A percentile compares a stretch with the other conserved stretches of the same genome.
These are phyloP conservation scores for Cercospora berteroae DNA, from an alignment of 2,329 filamentous ascomycete genomes.

Conservation along the genomic window DNA sequence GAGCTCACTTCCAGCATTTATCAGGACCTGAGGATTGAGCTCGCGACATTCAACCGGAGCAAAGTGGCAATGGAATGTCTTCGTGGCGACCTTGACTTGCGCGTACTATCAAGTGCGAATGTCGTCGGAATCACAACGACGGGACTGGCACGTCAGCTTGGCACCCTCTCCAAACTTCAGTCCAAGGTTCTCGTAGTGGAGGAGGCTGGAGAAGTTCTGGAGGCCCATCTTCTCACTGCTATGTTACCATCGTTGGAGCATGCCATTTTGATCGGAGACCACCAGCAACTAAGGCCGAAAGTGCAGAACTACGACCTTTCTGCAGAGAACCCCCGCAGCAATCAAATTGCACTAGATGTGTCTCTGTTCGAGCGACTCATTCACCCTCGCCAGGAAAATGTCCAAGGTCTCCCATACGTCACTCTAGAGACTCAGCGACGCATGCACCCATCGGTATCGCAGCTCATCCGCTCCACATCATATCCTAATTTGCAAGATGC, in stretches of 20 bases:
- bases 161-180: constrained; percentile 54
- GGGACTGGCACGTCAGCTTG: constrained; percentile 54
- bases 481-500: constrained; percentile 59
- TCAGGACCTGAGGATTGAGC: constrained; percentile 16
- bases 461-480: constrained; percentile 56
- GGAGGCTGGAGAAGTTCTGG: constrained; percentile 67
- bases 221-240: constrained; percentile 60
- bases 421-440: constrained; percentile 59
- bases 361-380: constrained; percentile 63
- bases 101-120: constrained; percentile 44
- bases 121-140: constrained; percentile 62
- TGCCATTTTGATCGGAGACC: constrained; percentile 63
- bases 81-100: constrained; percentile 39
- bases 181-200: constrained; percentile 44
- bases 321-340: constrained; percentile 47
- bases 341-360: constrained; percentile 55
- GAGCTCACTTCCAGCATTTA: constrained; percentile 11
- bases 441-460: constrained; percentile 64
- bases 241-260: constrained; percentile 62
- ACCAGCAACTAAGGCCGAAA: constrained; percentile 60
- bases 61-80: constrained; percentile 10
- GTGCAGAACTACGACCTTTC: constrained; percentile 57
- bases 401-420: constrained; percentile 30
- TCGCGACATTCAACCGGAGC: not conserved
- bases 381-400: constrained; percentile 27